phyloP scores from a whole-genome alignment of 352 stramenopile genomes.

The Elongisporangium prolatum region DNA sequence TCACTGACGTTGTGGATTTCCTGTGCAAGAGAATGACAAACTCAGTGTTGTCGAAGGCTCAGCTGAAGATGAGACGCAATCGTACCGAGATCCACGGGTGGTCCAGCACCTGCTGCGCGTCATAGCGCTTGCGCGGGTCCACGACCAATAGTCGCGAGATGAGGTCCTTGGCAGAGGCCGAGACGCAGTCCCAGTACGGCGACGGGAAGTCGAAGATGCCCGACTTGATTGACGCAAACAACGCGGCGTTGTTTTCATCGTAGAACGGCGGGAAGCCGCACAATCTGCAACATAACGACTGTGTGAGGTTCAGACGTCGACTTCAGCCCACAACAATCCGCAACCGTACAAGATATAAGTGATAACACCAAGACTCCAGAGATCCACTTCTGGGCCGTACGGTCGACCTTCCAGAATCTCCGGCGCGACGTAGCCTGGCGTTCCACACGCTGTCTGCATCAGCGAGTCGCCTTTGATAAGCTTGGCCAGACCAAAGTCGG shows the following conservation, averaged over 20 bases:
- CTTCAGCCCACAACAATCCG: neutral
- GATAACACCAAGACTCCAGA: slow-evolving; percentile 97
- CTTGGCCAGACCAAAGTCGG: slow-evolving; percentile 89
- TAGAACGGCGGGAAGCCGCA: slow-evolving; percentile 97
- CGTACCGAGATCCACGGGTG: slow-evolving; percentile 81
- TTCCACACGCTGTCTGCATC: slow-evolving; percentile 95
- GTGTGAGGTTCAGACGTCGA: slow-evolving; percentile 40
- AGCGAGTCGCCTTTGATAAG: slow-evolving; percentile 90
- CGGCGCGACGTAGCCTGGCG: slow-evolving; percentile 94
- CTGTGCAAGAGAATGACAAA: slow-evolving; percentile 10
- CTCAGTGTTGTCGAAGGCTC: neutral
- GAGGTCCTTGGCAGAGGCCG: slow-evolving; percentile 88
- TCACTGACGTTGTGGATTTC: slow-evolving; percentile 68
- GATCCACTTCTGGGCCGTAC: slow-evolving; percentile 93
- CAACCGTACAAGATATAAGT: slow-evolving; percentile 84
- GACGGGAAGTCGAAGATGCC: slow-evolving; percentile 90
- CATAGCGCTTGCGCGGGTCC: slow-evolving; percentile 88
- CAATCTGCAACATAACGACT: slow-evolving; percentile 23
- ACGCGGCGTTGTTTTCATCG: slow-evolving; percentile 86
- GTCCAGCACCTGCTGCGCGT: slow-evolving; percentile 74
- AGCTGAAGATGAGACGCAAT: neutral
- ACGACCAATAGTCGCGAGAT: slow-evolving; percentile 89
- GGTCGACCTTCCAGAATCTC: slow-evolving; percentile 93
- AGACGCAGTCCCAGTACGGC: slow-evolving; percentile 94
- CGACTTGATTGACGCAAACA: slow-evolving; percentile 88